Base-by-base conservation (phyloP, 208 protist genomes). In the Trypanosomatidae sp. region DNA sequence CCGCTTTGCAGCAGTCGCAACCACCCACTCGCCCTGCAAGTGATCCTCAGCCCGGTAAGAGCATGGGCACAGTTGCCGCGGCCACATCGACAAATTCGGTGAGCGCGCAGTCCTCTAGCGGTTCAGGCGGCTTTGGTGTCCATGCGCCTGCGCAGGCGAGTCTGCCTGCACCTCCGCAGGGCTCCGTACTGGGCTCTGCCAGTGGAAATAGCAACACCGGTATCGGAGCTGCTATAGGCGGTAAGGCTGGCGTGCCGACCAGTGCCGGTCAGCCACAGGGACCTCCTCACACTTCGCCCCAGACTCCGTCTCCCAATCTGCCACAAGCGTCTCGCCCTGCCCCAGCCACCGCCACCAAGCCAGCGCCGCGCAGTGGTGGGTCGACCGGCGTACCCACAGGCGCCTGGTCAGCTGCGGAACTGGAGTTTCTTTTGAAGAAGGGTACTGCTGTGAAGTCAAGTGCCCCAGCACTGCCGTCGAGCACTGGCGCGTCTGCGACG, bases 351-450 rank as follows among this genome's bases (percentile, higher is more conserved):
- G 44, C 41, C 67, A 46, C 64, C 69, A 41, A 46, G 39, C 44
- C 53, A 17, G 59, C 67, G 28, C 64, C 62, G 62, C 55, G 46
- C 62, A 46, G 62, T 28, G 39, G 74, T 39, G 55, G 30, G 33
- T 33, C n/a, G 28, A 8, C 36, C 1, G 67, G 5, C 30, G 17
- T 56, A 15, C 52, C 65, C 33, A 25, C 72, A 39, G 62, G 76
- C 49, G 69, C 81, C 62, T 92, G 87, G 88, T 71, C 73, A 2
- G 87, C 81, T 56, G 77, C 82, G 30, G 90, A 94, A 44, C 70
- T 94, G 52, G 90, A 94, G 80, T 60, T 81, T 59, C 55, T 85
- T 56, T 76, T 94, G 69, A 73, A 79, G 55, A 87, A 68, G 39
- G 80, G 73, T 22, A 55, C 22, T 43, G 60, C 66, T 56, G 36